A percentile compares a stretch with the other conserved stretches of the same genome.
Conservation (phyloP, 495 filamentous ascomycete genomes). For the Aspergillus carlsbadensis region DNA sequence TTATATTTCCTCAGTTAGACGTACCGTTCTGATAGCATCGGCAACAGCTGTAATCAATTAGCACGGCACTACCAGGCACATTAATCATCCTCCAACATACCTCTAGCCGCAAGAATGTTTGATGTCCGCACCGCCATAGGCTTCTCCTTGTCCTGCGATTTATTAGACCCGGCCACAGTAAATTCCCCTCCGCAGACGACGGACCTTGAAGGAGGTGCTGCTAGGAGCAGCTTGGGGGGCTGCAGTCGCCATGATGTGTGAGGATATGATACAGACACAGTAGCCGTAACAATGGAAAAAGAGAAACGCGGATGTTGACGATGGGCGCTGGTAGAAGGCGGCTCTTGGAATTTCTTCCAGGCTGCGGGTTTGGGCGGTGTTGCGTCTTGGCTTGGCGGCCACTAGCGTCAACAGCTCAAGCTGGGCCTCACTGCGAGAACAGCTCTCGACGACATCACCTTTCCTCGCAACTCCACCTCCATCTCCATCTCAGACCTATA, state of each 20-base stretch:
- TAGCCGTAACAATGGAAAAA: conserved; percentile 17
- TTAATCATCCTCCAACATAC: conserved; percentile 43
- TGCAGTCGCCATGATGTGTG: conserved; percentile 64
- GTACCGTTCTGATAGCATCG: conserved; percentile 89
- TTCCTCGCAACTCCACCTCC: conserved; percentile 20
- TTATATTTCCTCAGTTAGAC: conserved; percentile 23
- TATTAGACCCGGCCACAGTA: conserved; percentile 48
- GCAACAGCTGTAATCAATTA: conserved; percentile 66
- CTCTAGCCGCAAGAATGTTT: conserved; percentile 96
- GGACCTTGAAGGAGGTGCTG: conserved; percentile 81
- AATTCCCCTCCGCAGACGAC: conserved; percentile 25
- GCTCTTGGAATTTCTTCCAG: conserved; percentile 47
- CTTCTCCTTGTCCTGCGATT: conserved; percentile 91
- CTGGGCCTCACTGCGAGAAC: conserved; percentile 23
- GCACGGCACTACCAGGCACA: background rate
- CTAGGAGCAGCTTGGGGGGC: conserved; percentile 52
- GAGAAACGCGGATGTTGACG: conserved; percentile 17
- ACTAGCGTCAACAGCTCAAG: conserved; percentile 38
- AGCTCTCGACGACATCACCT: conserved; percentile 35
- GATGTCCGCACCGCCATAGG: conserved; percentile 90
- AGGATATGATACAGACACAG: conserved; percentile 30
- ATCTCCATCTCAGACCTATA: conserved; percentile 10
- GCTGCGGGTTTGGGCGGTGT: conserved; percentile 59
- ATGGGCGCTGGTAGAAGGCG: conserved; percentile 25
- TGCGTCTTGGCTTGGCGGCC: conserved; percentile 43